Conservation (phyloP, 768 basidiomycete genomes). For the Holtermannia corniformis region DNA sequence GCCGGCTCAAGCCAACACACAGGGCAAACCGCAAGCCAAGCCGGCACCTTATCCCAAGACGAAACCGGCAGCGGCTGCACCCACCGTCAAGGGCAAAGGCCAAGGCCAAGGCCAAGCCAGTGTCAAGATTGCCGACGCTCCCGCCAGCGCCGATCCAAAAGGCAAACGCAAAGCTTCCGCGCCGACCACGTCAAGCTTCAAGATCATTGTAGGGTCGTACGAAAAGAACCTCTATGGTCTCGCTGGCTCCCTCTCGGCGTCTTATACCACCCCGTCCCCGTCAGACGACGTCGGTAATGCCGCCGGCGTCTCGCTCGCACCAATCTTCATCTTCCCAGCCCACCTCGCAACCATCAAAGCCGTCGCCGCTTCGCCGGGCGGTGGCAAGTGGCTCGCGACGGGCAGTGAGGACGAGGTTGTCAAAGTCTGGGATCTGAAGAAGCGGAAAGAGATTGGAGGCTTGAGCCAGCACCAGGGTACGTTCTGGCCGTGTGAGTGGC, state of each 20-base stretch:
- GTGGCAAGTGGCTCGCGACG: conserved; percentile 94
- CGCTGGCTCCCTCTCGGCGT: conserved; percentile 51
- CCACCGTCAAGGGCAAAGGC: conserved; percentile 6
- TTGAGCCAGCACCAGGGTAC: conserved; percentile 90
- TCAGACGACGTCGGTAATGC: conserved; percentile 32
- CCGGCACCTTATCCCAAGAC: neutral
- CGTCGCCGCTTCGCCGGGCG: conserved; percentile 78
- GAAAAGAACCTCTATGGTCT: conserved; percentile 92
- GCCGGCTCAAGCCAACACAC: neutral
- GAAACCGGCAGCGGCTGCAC: neutral
- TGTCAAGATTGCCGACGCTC: neutral
- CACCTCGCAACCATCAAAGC: conserved; percentile 89
- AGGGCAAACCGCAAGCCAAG: neutral
- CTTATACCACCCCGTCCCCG: conserved; percentile 25
- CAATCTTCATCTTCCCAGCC: conserved; percentile 93
- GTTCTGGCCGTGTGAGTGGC: conserved; percentile 18
- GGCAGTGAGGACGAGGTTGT: conserved; percentile 94
- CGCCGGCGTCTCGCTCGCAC: conserved; percentile 49
- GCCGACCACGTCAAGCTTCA: conserved; percentile 51
- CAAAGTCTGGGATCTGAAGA: conserved; percentile 89
- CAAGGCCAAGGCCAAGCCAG: conserved; percentile 24
- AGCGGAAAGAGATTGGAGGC: conserved; percentile 87
- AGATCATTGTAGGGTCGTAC: conserved; percentile 84
- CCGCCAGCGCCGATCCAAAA: neutral
- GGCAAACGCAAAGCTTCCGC: neutral